These are phyloP conservation scores for Calonectria pseudoturangicola DNA, from an alignment of 2,329 filamentous ascomycete species.

Conservation along the genomic window DNA sequence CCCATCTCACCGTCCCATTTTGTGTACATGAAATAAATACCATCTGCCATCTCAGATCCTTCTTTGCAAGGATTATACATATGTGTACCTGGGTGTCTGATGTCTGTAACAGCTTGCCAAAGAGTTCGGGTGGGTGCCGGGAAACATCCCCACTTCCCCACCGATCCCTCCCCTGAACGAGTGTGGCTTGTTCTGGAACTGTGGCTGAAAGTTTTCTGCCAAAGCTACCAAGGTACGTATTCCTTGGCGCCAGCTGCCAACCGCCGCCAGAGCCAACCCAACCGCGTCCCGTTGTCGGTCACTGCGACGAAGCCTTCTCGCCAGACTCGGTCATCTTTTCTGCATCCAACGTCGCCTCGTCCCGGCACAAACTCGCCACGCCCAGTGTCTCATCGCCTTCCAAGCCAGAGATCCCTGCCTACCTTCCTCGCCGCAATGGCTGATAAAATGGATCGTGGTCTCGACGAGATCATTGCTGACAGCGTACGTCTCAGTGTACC, in stretches of 20 bases:
- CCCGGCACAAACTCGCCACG: conserved; percentile 4
- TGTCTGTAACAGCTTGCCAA: conserved; percentile 8
- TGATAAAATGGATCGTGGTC: conserved; percentile 71
- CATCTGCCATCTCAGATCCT: conserved; percentile 18
- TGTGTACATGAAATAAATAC: background rate
- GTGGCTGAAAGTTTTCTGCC: conserved; percentile 35
- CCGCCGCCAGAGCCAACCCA: conserved; percentile 33
- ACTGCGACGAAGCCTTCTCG: conserved; percentile 31
- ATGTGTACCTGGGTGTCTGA: conserved; percentile 1
- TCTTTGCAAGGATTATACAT: conserved; percentile 29
- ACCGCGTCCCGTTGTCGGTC: conserved; percentile 37
- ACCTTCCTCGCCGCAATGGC: conserved; percentile 55
- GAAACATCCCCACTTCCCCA: conserved; percentile 35
- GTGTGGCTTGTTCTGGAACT: conserved; percentile 27
- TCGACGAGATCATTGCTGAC: conserved; percentile 75
- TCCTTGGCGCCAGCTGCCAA: conserved; percentile 21
- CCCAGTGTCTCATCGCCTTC: background rate
- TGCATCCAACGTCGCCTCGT: conserved; percentile 19
- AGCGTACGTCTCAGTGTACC: conserved; percentile 58
- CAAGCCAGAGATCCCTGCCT: conserved; percentile 16
- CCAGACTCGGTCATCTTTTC: conserved; percentile 13
- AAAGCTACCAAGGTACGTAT: conserved; percentile 32
- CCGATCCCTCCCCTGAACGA: conserved; percentile 7
- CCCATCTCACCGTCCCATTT: background rate
- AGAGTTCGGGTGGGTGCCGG: conserved; percentile 13